Evolutionary conservation across 371 early-diverging fungal genomes (phyloP).

Genomic region (Mycotypha africana): DNA sequence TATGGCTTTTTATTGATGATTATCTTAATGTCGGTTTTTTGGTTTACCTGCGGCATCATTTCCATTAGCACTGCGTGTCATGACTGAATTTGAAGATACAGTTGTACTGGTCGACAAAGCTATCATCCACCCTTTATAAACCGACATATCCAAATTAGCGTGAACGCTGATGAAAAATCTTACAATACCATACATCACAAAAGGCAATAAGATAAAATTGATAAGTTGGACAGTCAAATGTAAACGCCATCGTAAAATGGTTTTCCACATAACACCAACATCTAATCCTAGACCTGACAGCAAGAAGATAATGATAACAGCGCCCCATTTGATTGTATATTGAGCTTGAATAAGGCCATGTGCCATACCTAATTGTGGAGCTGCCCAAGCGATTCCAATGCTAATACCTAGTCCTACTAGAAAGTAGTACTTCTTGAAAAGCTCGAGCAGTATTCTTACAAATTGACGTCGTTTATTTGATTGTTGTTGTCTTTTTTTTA

Average conservation of each 20-base stretch:
- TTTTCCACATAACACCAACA: slow-evolving; percentile 50
- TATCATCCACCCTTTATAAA: slow-evolving; percentile 64
- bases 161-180: slow-evolving; percentile 40
- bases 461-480: too few species aligned
- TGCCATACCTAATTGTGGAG: slow-evolving; percentile 58
- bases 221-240: slow-evolving; percentile 66
- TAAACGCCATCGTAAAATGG: slow-evolving; percentile 53
- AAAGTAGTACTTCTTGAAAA: slow-evolving; percentile 43
- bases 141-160: slow-evolving; percentile 43
- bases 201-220: slow-evolving; percentile 56
- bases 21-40: too few species aligned
- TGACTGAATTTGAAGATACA: slow-evolving; percentile 73
- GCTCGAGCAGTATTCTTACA: background rate
- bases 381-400: slow-evolving; percentile 62
- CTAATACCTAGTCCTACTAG: slow-evolving; percentile 55
- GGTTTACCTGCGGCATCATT: slow-evolving; percentile 51
- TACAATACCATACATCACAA: slow-evolving; percentile 54
- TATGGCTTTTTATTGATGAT: background rate
- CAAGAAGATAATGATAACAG: slow-evolving; percentile 65
- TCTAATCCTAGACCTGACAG: slow-evolving; percentile 66
- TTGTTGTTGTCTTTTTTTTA: too few species aligned
- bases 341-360: slow-evolving; percentile 60
- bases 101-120: slow-evolving; percentile 70
- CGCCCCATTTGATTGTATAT: slow-evolving; percentile 63
- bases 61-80: slow-evolving; percentile 69